Conservation (phyloP, 768 basidiomycete genomes). For the Lactarius sanguifluus region DNA sequence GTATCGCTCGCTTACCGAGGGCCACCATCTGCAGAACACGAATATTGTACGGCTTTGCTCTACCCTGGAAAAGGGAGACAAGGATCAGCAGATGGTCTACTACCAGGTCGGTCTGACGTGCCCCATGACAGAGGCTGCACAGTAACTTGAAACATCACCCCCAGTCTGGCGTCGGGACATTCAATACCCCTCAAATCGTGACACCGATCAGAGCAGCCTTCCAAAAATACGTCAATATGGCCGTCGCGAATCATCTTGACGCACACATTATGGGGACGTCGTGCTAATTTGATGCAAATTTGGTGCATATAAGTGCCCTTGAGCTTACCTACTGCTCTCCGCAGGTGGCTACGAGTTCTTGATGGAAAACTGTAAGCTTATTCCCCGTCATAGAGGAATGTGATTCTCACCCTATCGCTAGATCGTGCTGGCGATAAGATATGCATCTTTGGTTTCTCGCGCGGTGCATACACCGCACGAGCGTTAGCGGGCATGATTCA, state of each 20-base stretch:
- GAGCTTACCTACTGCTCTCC: not conserved
- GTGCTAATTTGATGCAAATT: not conserved
- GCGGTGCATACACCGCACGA: conserved; percentile 70
- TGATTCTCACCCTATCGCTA: conserved; percentile 31
- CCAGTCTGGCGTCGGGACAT: conserved; percentile 73
- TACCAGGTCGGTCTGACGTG: conserved; percentile 53
- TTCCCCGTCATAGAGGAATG: not conserved
- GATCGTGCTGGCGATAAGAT: conserved; percentile 71
- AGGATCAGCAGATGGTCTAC: conserved; percentile 63
- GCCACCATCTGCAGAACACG: conserved; percentile 51
- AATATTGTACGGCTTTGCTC: conserved; percentile 70
- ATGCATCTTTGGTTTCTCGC: conserved; percentile 77
- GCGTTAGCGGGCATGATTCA: conserved; percentile 76
- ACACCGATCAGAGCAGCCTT: conserved; percentile 57
- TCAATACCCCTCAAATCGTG: conserved; percentile 60
- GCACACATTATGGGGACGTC: conserved; percentile 67
- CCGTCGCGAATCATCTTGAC: conserved; percentile 60
- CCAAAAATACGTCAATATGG: conserved; percentile 56
- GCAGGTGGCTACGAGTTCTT: conserved; percentile 76
- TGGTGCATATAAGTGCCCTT: too few relatives aligned
- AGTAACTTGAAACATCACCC: not conserved
- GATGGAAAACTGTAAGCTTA: conserved; percentile 65
- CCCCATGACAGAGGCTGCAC: not conserved
- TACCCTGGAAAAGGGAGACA: conserved; percentile 66
- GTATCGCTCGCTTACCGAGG: not conserved